Conservation (phyloP, 2,329 filamentous ascomycete genomes). For the Fusarium equiseti region DNA sequence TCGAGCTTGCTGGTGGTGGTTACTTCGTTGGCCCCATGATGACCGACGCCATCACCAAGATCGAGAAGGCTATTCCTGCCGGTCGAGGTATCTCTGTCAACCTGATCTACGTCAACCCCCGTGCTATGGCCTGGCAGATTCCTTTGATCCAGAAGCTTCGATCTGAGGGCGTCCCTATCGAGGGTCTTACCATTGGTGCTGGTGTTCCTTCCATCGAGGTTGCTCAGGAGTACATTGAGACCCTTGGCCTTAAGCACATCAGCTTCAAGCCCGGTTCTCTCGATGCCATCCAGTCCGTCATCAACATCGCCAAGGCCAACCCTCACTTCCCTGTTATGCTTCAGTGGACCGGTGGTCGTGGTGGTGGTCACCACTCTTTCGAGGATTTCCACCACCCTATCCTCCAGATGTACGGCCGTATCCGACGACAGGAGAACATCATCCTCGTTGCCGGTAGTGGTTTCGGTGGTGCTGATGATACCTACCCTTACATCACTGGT, state of each 20-base stretch:
- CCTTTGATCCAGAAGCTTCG: conserved; percentile 83
- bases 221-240: conserved; percentile 93
- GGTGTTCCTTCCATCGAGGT: conserved; percentile 95
- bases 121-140: conserved; percentile 93
- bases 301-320: conserved; percentile 95
- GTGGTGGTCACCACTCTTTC: conserved; percentile 93
- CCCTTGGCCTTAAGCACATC: conserved; percentile 91
- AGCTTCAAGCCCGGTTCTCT: conserved; percentile 92
- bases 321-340: conserved; percentile 91
- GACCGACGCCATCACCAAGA: conserved; percentile 85
- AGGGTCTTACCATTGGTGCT: conserved; percentile 91
- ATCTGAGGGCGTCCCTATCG: conserved; percentile 88
- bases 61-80: conserved; percentile 84
- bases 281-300: conserved; percentile 87
- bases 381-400: conserved; percentile 96
- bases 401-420: conserved; percentile 89
- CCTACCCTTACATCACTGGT: conserved; percentile 92
- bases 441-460: conserved; percentile 91
- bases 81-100: conserved; percentile 91
- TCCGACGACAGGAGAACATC: conserved; percentile 87
- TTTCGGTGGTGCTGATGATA: conserved; percentile 90
- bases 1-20: conserved; percentile 89
- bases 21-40: conserved; percentile 87
- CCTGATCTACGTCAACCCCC: conserved; percentile 90
- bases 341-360: conserved; percentile 95